These are phyloP conservation scores for Trichaptum fuscoviolaceum DNA, from an alignment of 768 basidiomycete genomes.

Conservation along the genomic window DNA sequence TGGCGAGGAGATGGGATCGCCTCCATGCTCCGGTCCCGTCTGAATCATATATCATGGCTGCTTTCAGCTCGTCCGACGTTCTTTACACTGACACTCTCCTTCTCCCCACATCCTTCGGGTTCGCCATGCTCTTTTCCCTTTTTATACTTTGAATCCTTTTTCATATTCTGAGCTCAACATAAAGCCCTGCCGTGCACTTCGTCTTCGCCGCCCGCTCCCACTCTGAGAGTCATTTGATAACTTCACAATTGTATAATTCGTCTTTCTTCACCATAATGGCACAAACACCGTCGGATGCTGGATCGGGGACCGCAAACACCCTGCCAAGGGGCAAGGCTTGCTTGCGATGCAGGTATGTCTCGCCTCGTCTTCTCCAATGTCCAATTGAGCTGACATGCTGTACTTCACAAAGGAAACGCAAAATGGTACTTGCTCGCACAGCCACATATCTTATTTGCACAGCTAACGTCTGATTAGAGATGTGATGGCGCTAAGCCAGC, in stretches of 20 bases:
- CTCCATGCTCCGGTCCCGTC: background rate
- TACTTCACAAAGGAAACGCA: slow-evolving; percentile 48
- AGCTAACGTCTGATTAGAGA: slow-evolving; percentile 39
- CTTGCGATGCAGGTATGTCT: slow-evolving; percentile 60
- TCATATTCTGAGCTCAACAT: background rate
- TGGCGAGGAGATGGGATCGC: background rate
- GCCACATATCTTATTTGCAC: slow-evolving; percentile 3
- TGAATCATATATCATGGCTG: background rate
- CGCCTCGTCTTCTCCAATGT: background rate
- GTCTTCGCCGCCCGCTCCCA: background rate
- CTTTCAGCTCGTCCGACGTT: background rate
- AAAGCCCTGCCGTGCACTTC: background rate
- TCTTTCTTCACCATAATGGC: slow-evolving; percentile 32
- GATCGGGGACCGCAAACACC: slow-evolving; percentile 24
- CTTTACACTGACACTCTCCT: background rate
- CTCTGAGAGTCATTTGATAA: slow-evolving; percentile 5
- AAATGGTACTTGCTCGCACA: slow-evolving; percentile 44
- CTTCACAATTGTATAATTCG: slow-evolving; percentile 27
- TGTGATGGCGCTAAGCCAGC: slow-evolving; percentile 75
- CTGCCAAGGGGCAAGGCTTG: slow-evolving; percentile 69
- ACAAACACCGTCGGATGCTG: slow-evolving; percentile 23
- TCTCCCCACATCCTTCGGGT: background rate
- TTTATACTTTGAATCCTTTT: background rate
- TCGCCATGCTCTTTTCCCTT: background rate
- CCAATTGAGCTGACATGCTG: slow-evolving; percentile 12